These are phyloP conservation scores for Nepenthes gracilis DNA, from an alignment of 148 eudicot species.

Conservation along the genomic window DNA sequence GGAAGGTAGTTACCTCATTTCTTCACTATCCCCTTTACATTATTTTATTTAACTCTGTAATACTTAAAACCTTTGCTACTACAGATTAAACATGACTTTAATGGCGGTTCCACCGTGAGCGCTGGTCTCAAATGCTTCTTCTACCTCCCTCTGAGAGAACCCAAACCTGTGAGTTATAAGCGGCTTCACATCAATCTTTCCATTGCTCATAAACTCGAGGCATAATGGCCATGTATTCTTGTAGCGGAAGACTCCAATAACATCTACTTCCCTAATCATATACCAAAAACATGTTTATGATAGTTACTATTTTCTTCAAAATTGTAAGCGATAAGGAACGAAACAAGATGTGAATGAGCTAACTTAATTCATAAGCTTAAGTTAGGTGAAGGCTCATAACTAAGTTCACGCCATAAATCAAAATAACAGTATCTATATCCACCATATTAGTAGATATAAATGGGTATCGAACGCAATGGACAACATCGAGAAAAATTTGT, in stretches of 20 bases:
- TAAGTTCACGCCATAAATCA: too few species aligned
- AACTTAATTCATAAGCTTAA: too few species aligned
- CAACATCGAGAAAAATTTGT: too few species aligned
- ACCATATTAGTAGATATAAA: too few species aligned
- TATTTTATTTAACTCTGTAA: too few species aligned
- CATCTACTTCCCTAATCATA: slow-evolving; percentile 49
- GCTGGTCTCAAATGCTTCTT: slow-evolving; percentile 57
- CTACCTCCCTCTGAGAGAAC: slow-evolving; percentile 46
- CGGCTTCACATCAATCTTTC: slow-evolving; percentile 65
- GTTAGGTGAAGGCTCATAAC: too few species aligned
- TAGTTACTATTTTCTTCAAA: neutral
- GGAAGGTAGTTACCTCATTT: too few species aligned
- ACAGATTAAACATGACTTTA: slow-evolving; percentile 69
- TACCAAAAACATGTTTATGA: neutral
- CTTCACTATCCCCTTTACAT: too few species aligned
- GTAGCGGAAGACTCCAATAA: slow-evolving; percentile 59
- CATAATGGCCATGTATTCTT: slow-evolving; percentile 74
- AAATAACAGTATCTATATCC: too few species aligned
- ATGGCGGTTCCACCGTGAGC: slow-evolving; percentile 64
- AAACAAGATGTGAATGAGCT: too few species aligned
- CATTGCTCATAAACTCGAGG: slow-evolving; percentile 46
- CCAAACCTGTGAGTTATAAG: slow-evolving; percentile 57
- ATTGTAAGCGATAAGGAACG: too few species aligned
- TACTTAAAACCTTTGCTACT: neutral
- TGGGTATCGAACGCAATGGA: too few species aligned